These are phyloP conservation scores for Globisporangium uncinulatum DNA, from an alignment of 352 stramenopile species.

Conservation along the genomic window DNA sequence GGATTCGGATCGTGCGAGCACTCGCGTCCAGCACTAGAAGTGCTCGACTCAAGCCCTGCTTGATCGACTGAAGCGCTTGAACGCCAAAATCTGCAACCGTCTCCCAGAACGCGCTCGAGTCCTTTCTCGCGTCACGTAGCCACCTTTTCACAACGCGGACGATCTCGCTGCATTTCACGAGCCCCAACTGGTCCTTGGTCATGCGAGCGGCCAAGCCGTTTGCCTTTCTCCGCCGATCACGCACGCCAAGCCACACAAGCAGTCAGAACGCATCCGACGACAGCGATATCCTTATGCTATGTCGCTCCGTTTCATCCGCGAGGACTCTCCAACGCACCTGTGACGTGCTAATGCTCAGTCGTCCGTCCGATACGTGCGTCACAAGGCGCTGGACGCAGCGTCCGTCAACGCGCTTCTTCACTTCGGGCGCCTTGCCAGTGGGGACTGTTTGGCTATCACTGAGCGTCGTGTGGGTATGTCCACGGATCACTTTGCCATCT, in stretches of 20 bases:
- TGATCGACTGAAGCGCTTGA: constrained; percentile 12
- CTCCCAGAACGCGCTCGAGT: constrained; percentile 31
- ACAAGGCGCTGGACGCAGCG: constrained; percentile 38
- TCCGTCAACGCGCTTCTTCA: constrained; percentile 30
- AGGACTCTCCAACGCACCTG: constrained; percentile 21
- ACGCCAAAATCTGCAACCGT: constrained; percentile 15
- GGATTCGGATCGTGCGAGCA: constrained; percentile 7
- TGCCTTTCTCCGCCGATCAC: constrained; percentile 18
- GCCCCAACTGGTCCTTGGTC: constrained; percentile 30
- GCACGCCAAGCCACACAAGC: neutral
- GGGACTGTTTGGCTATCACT: constrained; percentile 1
- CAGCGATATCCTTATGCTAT: too few relatives aligned
- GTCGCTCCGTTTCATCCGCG: neutral
- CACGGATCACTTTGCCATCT: neutral
- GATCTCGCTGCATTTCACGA: constrained; percentile 42
- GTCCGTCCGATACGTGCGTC: constrained; percentile 32
- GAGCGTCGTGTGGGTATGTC: neutral
- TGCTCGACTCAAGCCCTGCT: constrained; percentile 14
- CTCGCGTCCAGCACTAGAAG: constrained; percentile 6
- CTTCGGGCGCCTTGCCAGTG: constrained; percentile 16
- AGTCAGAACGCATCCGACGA: neutral
- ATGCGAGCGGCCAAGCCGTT: constrained; percentile 26
- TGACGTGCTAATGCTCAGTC: constrained; percentile 16
- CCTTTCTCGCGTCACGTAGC: constrained; percentile 23
- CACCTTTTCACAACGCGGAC: constrained; percentile 42